Evolutionary conservation across 495 filamentous ascomycete species (phyloP).

Genomic region (Penicillium pulvis): DNA sequence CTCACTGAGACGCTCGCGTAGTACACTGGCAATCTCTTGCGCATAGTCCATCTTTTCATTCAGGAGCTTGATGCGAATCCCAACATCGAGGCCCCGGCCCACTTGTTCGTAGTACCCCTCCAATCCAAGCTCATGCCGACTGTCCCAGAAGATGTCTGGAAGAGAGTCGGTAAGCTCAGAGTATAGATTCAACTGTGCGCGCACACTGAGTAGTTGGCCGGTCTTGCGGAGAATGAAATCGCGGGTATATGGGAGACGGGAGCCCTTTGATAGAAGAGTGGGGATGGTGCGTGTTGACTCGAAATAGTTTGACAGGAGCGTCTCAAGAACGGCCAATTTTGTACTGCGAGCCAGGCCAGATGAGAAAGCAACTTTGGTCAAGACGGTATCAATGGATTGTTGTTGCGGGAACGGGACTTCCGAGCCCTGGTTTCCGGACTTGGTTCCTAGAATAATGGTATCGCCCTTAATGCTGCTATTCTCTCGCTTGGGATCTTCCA

Average conservation of each 20-base stretch:
- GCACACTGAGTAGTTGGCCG: slow-evolving; percentile 84
- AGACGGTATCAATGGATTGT: slow-evolving; percentile 68
- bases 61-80: slow-evolving; percentile 85
- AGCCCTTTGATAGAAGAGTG: slow-evolving; percentile 64
- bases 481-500: slow-evolving; percentile 73
- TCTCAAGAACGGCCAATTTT: slow-evolving; percentile 94
- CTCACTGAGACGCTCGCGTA: slow-evolving; percentile 87
- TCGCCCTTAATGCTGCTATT: slow-evolving; percentile 83
- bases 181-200: slow-evolving; percentile 94
- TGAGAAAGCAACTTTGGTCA: slow-evolving; percentile 95
- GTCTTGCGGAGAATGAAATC: slow-evolving; percentile 89
- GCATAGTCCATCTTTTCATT: slow-evolving; percentile 99
- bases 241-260: slow-evolving; percentile 68
- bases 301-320: slow-evolving; percentile 78
- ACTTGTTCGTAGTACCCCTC: slow-evolving; percentile 95
- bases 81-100: slow-evolving; percentile 84
- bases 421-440: slow-evolving; percentile 26
- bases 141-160: slow-evolving; percentile 97
- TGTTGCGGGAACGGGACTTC: slow-evolving; percentile 21
- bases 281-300: slow-evolving; percentile 81
- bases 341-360: slow-evolving; percentile 92
- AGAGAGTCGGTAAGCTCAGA: slow-evolving; percentile 94
- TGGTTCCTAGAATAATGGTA: slow-evolving; percentile 87
- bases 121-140: slow-evolving; percentile 77
- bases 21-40: slow-evolving; percentile 87